Evolutionary conservation across 495 filamentous ascomycete genomes (phyloP).

Genomic region (Stereocaulon alpinum): DNA sequence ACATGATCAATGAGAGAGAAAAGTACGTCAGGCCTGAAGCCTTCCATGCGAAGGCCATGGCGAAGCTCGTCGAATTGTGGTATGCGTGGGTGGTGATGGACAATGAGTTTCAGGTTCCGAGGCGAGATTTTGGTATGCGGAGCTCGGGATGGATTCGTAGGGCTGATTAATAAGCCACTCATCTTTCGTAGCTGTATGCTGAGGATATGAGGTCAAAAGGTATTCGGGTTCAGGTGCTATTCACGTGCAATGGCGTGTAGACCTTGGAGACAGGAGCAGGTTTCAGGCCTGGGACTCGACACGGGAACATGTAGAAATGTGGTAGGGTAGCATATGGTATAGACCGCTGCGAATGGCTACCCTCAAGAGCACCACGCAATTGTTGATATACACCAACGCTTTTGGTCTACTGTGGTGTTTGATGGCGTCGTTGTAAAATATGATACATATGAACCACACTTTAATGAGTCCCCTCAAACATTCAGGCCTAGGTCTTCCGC

Average conservation of each 20-base stretch:
- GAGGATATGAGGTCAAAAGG: no score
- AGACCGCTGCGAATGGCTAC: no score
- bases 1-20: background rate
- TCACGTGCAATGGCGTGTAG: no score
- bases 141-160: background rate
- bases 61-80: background rate
- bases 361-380: no score
- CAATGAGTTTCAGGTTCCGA: background rate
- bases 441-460: background rate
- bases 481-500: conserved; percentile 89
- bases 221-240: no score
- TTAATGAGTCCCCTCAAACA: conserved; percentile 50
- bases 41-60: conserved; percentile 98
- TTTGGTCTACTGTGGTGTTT: background rate
- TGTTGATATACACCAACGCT: background rate
- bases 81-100: background rate
- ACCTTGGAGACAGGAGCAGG: no score
- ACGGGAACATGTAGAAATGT: no score
- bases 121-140: background rate
- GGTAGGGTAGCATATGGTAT: no score
- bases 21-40: conserved; percentile 89
- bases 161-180: conserved; percentile 1
- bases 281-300: no score
- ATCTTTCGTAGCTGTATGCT: background rate
- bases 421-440: background rate